Base-by-base conservation (phyloP, 1,284 basidiomycete genomes). In the Rhodotorula mucilaginosa region DNA sequence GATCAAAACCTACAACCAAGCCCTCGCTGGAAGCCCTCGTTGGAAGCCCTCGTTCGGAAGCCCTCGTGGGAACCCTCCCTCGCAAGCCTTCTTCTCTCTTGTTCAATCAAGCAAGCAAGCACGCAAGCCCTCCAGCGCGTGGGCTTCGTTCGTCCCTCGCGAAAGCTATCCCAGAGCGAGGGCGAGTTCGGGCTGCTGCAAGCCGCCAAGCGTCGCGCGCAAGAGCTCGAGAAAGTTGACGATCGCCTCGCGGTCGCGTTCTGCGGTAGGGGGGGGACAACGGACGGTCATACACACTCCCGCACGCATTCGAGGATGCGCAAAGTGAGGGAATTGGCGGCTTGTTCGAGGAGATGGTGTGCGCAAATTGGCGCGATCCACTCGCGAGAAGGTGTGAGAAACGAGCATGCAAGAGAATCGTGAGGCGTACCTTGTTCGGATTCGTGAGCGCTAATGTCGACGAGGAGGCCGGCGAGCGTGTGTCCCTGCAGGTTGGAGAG, bases 201-300 rank as follows among this genome's bases (percentile, higher is more conserved):
- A 57, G 16, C 5, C 4, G n/a, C n/a, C 64, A 10, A 60, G 58
- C 2, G 57, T 58, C n/a, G 39, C 16, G 64, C 58, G 64, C 21
- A 65, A 13, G 19, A 29, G 31, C 13, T 59, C 49, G 64, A 65
- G 34, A 26, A 65, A 49, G 5, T n/a, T 52, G 21, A 44, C 48
- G 56, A 65, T 59, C 34, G 34, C 34, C 3, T 44, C 48, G 64
- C 58, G 58, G 18, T 51, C 23, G 23, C 5, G 39, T 21, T 65
- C 64, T 65, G 54, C 51, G 26, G 6, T 8, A 8, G 34, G 21
- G 10, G 23, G 19, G 5, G 26, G 26, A 26, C n/a, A n/a, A n/a
- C n/a, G n/a, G n/a, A n/a, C n/a, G 13, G 34, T 12, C 19, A 19
- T 18, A 34, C 56, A 39, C 2, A 7, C 31, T 19, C 19, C 5